Evolutionary conservation across 2,329 filamentous ascomycete genomes (phyloP), one percentile per base, ranked within the genome.

Genomic region (Diplodia corticola): DNA sequence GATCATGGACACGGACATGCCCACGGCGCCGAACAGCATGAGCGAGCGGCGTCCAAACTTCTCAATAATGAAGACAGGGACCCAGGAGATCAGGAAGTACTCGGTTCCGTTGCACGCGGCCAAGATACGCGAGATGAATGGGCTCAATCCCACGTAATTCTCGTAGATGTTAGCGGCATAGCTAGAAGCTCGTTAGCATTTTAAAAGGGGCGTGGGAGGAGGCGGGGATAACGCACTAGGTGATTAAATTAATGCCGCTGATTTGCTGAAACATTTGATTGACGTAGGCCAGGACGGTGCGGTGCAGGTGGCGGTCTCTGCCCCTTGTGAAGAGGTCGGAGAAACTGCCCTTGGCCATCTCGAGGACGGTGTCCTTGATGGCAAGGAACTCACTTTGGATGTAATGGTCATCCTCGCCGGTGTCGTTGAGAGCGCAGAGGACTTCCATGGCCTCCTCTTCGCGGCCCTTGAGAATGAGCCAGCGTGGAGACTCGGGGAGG

Each of bases 311-410:
- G 49, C 84, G 81, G 71, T 86, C 80, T 68, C 85, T 82, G 67
- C 78, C 81, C 80, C 85, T 85, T 68, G 83, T 86, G 75, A 88
- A 88, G 67, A 88, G 81, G 68, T 88, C 86, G 5, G 74, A 73
- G 75, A 87, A 87, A 28, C 77, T 79, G 28, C 83, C 77, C 76
- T 84, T 71, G 0, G 74, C 73, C 74, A 77, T 77, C 64, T 78
- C 75, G 40, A 77, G 71, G 4, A 75, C 75, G 4, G 76, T 76
- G 60, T 78, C 76, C 66, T 76, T 78, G 26, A 78, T 74, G 22
- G 75, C 76, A 48, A 71, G 68, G 66, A 77, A 75, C 26, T 78
- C 76, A 49, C 69, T 70, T 33, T 75, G 71, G n/a, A 78, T 74
- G 63, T 74, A 76, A 68, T 73, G 76, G 63, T 78, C 74, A 40